phyloP scores from a whole-genome alignment of 345 rosid genomes.

The Dipteronia dyeriana region DNA sequence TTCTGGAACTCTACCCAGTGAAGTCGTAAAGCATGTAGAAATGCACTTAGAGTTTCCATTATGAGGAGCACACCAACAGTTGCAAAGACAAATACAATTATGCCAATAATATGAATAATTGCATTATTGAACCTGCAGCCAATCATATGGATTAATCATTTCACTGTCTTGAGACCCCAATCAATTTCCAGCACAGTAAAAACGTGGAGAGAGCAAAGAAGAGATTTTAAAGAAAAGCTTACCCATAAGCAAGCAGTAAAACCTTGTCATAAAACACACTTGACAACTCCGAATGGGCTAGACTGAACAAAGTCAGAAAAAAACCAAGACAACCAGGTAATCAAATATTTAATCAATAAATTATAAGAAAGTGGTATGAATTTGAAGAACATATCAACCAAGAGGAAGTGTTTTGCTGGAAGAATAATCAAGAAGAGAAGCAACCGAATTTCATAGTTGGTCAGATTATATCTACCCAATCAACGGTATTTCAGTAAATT shows the following conservation, averaged over 20 bases:
- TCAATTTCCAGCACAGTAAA: background rate
- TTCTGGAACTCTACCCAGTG: constrained; percentile 74
- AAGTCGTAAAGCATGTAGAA: constrained; percentile 62
- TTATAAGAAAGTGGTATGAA: background rate
- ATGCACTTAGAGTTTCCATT: constrained; percentile 70
- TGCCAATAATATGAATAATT: constrained; percentile 47
- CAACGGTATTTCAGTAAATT: background rate
- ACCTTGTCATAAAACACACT: constrained; percentile 71
- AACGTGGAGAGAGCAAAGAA: background rate
- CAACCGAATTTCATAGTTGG: background rate
- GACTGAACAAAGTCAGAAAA: constrained; percentile 32
- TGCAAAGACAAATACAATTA: constrained; percentile 48
- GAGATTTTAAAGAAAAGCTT: constrained; percentile 18
- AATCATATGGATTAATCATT: background rate
- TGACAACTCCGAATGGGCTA: constrained; percentile 71
- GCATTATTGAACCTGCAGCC: constrained; percentile 55
- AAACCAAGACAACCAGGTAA: constrained; percentile 13
- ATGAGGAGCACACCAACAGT: constrained; percentile 64
- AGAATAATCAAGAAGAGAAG: background rate
- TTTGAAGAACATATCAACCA: background rate
- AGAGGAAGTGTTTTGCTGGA: background rate
- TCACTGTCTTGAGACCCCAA: background rate
- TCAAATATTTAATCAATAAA: background rate
- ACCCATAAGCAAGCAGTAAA: constrained; percentile 64
- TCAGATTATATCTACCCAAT: background rate